phyloP scores from a whole-genome alignment of 768 basidiomycete species.

The Mycena galopus region DNA sequence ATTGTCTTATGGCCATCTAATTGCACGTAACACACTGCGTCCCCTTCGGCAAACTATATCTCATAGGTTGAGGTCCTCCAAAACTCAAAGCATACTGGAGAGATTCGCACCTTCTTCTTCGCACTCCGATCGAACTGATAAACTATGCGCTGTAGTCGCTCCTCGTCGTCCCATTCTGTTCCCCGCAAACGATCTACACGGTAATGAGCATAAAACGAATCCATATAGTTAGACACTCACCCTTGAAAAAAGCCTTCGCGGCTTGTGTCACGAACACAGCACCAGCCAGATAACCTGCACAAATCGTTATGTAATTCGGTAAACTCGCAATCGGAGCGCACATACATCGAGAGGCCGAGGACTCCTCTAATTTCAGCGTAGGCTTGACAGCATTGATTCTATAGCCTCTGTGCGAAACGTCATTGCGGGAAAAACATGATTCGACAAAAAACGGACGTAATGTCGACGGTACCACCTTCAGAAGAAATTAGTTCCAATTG shows the following conservation, averaged over 20 bases:
- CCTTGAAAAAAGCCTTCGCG: constrained; percentile 33
- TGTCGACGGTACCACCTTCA: constrained; percentile 39
- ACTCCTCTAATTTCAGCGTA: constrained; percentile 29
- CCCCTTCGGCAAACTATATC: constrained; percentile 32
- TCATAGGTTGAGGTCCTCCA: neutral
- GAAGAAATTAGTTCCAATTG: neutral
- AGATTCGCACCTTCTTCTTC: constrained; percentile 36
- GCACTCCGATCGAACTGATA: constrained; percentile 39
- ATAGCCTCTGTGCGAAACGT: constrained; percentile 31
- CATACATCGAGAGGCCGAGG: constrained; percentile 38
- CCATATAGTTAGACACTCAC: neutral
- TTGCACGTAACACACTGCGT: constrained; percentile 31
- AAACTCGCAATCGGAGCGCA: neutral
- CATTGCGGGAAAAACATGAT: neutral
- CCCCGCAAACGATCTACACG: constrained; percentile 27
- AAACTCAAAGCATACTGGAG: no score
- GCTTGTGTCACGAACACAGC: constrained; percentile 39
- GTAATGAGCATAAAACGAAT: neutral
- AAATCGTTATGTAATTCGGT: neutral
- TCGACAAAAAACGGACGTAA: constrained; percentile 27
- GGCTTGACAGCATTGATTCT: constrained; percentile 32
- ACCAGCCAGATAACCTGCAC: constrained; percentile 39
- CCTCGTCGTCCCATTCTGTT: constrained; percentile 38
- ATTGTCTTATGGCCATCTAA: constrained; percentile 34
- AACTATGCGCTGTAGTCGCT: constrained; percentile 32